Conservation (phyloP, 306 rosid species). For the Luffa aegyptiaca region DNA sequence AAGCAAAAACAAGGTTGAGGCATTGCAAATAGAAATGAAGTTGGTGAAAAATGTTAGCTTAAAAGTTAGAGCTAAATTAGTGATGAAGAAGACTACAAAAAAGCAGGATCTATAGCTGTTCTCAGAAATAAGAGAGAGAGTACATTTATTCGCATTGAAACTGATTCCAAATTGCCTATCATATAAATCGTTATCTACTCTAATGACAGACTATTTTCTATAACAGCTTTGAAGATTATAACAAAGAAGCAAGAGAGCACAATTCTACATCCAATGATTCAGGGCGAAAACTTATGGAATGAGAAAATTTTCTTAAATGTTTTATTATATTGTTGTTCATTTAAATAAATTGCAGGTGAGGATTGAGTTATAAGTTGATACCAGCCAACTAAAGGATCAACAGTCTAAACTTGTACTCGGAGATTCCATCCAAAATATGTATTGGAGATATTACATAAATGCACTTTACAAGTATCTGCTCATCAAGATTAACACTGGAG, state of each 20-base stretch:
- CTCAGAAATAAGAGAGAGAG: background rate
- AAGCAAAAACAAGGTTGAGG: background rate
- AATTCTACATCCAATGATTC: background rate
- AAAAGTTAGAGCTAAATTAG: background rate
- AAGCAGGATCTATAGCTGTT: background rate
- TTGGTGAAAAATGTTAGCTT: background rate
- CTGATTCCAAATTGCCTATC: background rate
- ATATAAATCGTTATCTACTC: background rate
- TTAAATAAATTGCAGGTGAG: background rate
- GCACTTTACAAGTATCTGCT: too few relatives aligned
- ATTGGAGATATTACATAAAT: background rate
- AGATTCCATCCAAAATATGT: background rate
- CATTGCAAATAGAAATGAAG: background rate
- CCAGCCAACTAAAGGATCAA: background rate
- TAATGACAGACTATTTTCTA: background rate
- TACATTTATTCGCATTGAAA: background rate
- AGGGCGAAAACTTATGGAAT: background rate
- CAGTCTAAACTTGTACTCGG: background rate
- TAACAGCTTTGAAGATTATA: background rate
- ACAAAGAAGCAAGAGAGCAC: background rate
- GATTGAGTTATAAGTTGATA: background rate
- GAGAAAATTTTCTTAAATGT: background rate
- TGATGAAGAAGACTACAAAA: background rate
- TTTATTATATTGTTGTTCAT: background rate
- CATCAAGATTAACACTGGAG: background rate